phyloP scores from a whole-genome alignment of 768 basidiomycete species.

The Pleurotus giganteus region DNA sequence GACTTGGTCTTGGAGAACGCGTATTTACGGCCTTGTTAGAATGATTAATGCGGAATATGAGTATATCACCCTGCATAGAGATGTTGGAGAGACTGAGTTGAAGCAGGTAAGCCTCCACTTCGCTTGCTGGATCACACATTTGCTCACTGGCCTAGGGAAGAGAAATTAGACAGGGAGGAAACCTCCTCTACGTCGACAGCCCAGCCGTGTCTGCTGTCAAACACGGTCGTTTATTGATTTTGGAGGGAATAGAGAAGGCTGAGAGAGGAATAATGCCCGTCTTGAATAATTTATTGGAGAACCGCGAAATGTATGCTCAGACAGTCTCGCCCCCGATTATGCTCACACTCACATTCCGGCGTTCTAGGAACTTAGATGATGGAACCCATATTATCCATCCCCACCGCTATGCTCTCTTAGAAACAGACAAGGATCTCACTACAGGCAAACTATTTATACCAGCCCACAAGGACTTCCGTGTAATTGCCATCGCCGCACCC shows the following conservation, averaged over 20 bases:
- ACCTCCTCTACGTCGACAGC: conserved; percentile 66
- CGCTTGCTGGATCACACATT: background rate
- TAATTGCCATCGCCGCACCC: conserved; percentile 68
- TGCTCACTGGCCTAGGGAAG: conserved; percentile 37
- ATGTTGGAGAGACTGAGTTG: conserved; percentile 71
- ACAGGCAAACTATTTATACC: conserved; percentile 53
- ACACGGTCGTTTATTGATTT: conserved; percentile 59
- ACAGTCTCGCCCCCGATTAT: background rate
- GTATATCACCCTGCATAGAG: conserved; percentile 63
- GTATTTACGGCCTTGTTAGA: conserved; percentile 16
- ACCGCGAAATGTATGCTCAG: conserved; percentile 57
- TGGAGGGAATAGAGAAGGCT: conserved; percentile 72
- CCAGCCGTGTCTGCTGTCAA: conserved; percentile 66
- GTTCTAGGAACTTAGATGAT: conserved; percentile 60
- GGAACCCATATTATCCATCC: conserved; percentile 70
- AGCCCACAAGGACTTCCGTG: conserved; percentile 65
- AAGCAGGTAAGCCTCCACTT: conserved; percentile 45
- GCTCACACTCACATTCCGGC: background rate
- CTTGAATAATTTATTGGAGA: conserved; percentile 67
- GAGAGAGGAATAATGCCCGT: conserved; percentile 75
- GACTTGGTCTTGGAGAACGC: conserved; percentile 3
- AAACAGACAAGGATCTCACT: conserved; percentile 23
- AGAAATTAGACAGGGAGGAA: conserved; percentile 60
- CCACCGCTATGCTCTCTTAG: conserved; percentile 52
- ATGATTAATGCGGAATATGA: conserved; percentile 69